Conservation (phyloP, 169 alveolate genomes). For the Plasmodium gonderi region DNA sequence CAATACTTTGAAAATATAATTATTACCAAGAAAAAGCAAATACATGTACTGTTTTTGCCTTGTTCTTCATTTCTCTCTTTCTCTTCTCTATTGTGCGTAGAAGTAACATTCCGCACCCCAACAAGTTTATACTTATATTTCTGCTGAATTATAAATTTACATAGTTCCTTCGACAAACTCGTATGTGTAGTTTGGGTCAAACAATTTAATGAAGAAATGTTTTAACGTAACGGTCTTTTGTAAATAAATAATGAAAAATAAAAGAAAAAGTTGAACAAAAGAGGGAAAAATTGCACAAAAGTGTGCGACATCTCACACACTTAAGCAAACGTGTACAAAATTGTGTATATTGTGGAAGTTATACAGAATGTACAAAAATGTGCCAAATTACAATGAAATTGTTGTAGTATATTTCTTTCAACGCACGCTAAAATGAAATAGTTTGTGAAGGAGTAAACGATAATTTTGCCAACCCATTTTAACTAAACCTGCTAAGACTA, state of each 20-base stretch:
- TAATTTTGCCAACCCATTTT: not conserved
- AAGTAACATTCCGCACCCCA: not conserved
- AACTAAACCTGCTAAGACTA: not conserved
- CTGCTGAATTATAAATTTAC: not conserved
- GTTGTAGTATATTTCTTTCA: conserved; percentile 6
- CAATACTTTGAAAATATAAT: not conserved
- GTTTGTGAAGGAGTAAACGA: not conserved
- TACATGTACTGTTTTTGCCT: not conserved
- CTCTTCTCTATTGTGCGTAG: conserved; percentile 1
- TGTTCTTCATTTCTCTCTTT: not conserved
- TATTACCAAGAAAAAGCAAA: not conserved
- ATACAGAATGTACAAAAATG: not conserved
- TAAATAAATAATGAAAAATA: not conserved
- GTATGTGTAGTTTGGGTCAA: not conserved
- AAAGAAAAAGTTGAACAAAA: not conserved
- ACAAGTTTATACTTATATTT: not conserved
- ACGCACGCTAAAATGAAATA: not conserved
- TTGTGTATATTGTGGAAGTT: not conserved
- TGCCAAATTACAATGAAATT: not conserved
- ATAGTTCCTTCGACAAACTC: not conserved
- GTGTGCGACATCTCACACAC: too few species aligned
- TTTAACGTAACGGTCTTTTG: conserved; percentile 18
- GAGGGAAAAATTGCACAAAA: not conserved
- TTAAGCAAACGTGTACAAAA: not conserved
- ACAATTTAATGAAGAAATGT: not conserved